Evolutionary conservation across 768 basidiomycete species (phyloP).

Genomic region (Podaxis sp.): DNA sequence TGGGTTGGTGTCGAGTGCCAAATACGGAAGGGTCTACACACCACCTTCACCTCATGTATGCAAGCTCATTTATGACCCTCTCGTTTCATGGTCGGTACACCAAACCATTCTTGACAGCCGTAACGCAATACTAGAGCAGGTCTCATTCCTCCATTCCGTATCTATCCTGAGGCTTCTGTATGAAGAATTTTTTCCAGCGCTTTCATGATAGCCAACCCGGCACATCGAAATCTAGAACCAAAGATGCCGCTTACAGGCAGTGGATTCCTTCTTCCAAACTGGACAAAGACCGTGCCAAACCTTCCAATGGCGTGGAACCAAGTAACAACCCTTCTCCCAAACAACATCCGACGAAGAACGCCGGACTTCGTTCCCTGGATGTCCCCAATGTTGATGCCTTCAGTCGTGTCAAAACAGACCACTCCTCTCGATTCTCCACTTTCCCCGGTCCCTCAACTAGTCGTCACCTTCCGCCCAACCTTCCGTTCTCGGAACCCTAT

Average conservation of each 20-base stretch:
- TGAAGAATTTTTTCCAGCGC: conserved; percentile 50
- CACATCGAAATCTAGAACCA: conserved; percentile 34
- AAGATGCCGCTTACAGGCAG: conserved; percentile 30
- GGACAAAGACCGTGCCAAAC: conserved; percentile 11
- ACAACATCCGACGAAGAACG: not conserved
- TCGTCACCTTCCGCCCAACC: not conserved
- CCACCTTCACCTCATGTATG: conserved; percentile 57
- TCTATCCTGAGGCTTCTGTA: conserved; percentile 26
- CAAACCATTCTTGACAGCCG: conserved; percentile 5
- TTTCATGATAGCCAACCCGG: conserved; percentile 39
- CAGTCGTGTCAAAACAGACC: not conserved
- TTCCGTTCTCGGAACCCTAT: not conserved
- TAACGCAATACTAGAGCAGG: conserved; percentile 7
- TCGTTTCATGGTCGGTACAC: conserved; percentile 22
- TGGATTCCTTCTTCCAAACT: conserved; percentile 26
- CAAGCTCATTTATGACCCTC: conserved; percentile 19
- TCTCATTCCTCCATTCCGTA: conserved; percentile 6
- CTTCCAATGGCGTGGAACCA: conserved; percentile 21
- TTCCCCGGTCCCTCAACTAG: conserved; percentile 1
- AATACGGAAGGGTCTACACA: conserved; percentile 25
- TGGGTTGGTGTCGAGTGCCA: conserved; percentile 17
- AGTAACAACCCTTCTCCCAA: conserved; percentile 18
- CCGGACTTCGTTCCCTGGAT: not conserved
- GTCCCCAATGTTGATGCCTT: not conserved
- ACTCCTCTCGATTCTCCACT: not conserved